These are phyloP conservation scores for Syncephalastrum contaminatum DNA, from an alignment of 371 early-diverging fungal genomes.

Conservation along the genomic window DNA sequence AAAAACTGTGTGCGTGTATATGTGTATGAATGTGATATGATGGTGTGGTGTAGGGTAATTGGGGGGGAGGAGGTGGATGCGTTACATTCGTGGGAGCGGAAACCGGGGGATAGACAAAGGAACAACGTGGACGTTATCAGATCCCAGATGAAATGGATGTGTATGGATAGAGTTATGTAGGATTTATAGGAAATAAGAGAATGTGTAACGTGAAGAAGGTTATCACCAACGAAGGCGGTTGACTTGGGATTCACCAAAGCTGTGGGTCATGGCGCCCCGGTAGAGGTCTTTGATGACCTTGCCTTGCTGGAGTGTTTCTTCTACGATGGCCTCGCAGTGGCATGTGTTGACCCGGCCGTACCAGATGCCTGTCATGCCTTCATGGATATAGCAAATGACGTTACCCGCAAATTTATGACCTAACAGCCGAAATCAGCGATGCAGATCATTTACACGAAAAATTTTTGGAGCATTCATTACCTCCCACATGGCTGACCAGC, in stretches of 20 bases:
- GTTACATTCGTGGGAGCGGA: too few species aligned
- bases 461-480: constrained; percentile 27
- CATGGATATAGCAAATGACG: constrained; percentile 60
- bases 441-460: neutral
- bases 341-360: constrained; percentile 67
- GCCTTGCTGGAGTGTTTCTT: constrained; percentile 51
- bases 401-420: constrained; percentile 86
- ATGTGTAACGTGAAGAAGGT: too few species aligned
- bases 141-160: too few species aligned
- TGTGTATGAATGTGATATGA: too few species aligned
- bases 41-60: too few species aligned
- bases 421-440: constrained; percentile 8
- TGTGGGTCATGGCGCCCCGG: constrained; percentile 58
- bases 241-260: constrained; percentile 34
- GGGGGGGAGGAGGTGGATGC: too few species aligned
- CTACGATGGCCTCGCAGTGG: constrained; percentile 57
- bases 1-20: too few species aligned
- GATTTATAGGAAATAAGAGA: too few species aligned
- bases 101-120: too few species aligned
- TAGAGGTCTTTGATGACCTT: constrained; percentile 64
- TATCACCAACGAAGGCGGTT: constrained; percentile 18
- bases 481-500: constrained; percentile 73
- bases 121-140: too few species aligned
- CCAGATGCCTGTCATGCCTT: constrained; percentile 62
- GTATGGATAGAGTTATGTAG: too few species aligned